Percentiles rank a stretch among this genome's conserved stretches.
These are phyloP conservation scores for Agrostemma githago DNA, from an alignment of 148 eudicot genomes.

Conservation along the genomic window DNA sequence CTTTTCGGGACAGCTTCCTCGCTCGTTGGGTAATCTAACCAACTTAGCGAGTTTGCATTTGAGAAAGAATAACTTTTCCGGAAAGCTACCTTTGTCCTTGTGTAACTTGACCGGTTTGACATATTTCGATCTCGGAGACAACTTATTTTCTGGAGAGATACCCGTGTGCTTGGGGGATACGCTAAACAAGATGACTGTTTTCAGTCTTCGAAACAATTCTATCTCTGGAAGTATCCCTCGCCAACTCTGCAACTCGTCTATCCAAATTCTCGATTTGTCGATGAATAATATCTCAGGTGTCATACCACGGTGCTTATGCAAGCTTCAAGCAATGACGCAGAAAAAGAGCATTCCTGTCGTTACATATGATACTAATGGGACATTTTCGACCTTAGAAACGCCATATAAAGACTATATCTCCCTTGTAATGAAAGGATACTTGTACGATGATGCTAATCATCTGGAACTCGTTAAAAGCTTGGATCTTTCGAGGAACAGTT, in stretches of 20 bases:
- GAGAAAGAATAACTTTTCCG: conserved; percentile 16
- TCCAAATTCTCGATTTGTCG: conserved; percentile 27
- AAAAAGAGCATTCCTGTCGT: background rate
- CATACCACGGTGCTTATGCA: conserved; percentile 21
- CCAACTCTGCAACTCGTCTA: conserved; percentile 12
- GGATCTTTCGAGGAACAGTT: conserved; percentile 22
- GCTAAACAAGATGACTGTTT: conserved; percentile 3
- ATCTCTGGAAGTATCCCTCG: conserved; percentile 14
- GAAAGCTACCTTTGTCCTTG: conserved; percentile 12
- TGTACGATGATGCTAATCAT: conserved; percentile 13
- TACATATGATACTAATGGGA: too few relatives aligned
- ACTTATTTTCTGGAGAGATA: conserved; percentile 3
- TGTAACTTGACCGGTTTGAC: conserved; percentile 1
- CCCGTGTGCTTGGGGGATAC: background rate
- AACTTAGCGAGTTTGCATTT: conserved; percentile 11
- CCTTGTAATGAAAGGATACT: conserved; percentile 22
- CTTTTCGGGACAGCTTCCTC: conserved; percentile 19
- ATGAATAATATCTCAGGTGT: conserved; percentile 16
- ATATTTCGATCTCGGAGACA: conserved; percentile 23
- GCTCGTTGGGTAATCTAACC: background rate
- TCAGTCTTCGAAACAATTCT: conserved; percentile 23
- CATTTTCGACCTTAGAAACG: conserved; percentile 1
- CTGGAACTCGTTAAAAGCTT: conserved; percentile 22
- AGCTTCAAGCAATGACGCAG: conserved; percentile 17
- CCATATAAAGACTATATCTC: conserved; percentile 20